phyloP scores from a whole-genome alignment of 345 rosid species.

The Triadica sebifera region DNA sequence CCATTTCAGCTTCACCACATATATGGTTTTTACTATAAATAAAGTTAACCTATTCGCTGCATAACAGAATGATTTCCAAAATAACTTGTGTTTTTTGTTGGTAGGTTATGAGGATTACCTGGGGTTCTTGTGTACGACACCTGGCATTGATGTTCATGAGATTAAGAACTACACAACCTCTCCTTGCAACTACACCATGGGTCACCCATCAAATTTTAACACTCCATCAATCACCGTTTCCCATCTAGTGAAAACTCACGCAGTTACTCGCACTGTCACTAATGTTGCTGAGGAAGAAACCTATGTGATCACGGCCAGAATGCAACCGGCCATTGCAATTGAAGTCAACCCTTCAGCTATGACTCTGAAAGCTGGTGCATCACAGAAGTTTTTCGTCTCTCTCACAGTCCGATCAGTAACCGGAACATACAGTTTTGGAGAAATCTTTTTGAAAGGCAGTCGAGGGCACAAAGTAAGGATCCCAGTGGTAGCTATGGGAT shows the following conservation, averaged over 20 bases:
- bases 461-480: constrained; percentile 84
- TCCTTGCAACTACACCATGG: constrained; percentile 76
- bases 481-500: constrained; percentile 85
- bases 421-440: constrained; percentile 78
- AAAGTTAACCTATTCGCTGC: not conserved
- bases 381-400: constrained; percentile 58
- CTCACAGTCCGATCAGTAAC: constrained; percentile 67
- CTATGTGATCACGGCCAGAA: constrained; percentile 65
- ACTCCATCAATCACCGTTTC: constrained; percentile 83
- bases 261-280: constrained; percentile 68
- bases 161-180: constrained; percentile 67
- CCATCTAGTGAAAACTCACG: constrained; percentile 66
- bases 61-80: not conserved
- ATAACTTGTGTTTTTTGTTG: constrained; percentile 2
- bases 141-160: constrained; percentile 75
- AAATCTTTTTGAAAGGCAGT: constrained; percentile 82
- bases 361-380: constrained; percentile 69
- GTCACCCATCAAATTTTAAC: constrained; percentile 83
- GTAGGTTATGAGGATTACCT: constrained; percentile 82
- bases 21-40: not conserved
- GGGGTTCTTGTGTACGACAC: constrained; percentile 94
- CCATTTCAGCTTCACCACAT: not conserved
- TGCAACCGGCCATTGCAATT: constrained; percentile 81
- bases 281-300: constrained; percentile 90
- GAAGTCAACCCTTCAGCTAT: constrained; percentile 84